phyloP scores from a whole-genome alignment of 78 protist genomes.

The Emiliania huxleyi region DNA sequence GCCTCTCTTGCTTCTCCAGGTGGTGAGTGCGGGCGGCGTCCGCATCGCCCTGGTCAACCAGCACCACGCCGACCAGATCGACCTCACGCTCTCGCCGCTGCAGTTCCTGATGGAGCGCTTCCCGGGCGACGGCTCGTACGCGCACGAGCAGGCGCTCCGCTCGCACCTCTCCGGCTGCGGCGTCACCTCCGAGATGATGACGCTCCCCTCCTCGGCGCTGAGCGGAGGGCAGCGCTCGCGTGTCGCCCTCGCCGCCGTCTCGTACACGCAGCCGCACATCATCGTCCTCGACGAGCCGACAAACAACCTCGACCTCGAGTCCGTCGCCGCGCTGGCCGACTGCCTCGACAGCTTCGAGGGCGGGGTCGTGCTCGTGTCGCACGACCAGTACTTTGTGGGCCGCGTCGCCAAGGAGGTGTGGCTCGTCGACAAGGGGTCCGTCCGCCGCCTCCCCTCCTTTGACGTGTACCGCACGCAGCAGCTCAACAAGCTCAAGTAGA shows the following conservation, averaged over 20 bases:
- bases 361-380: too few relatives aligned
- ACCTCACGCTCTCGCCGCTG: constrained; percentile 16
- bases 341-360: constrained; percentile 68
- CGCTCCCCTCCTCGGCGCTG: too few relatives aligned
- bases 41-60: constrained; percentile 23
- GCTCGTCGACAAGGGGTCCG: neutral
- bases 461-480: neutral
- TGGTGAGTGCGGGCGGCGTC: neutral
- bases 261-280: constrained; percentile 22
- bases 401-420: constrained; percentile 31
- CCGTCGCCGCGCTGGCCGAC: too few relatives aligned
- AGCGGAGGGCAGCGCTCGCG: constrained; percentile 45
- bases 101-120: neutral
- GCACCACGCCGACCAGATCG: constrained; percentile 42
- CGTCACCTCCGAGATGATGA: neutral
- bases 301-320: too few relatives aligned
- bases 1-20: neutral
- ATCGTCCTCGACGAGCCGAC: too few relatives aligned
- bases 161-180: neutral
- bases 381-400: neutral
- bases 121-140: neutral
- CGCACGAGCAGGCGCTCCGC: neutral
- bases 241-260: constrained; percentile 21
- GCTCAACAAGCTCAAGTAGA: neutral
- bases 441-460: neutral